phyloP scores from a whole-genome alignment of 2,329 filamentous ascomycete genomes.

The Penicillium sp. region DNA sequence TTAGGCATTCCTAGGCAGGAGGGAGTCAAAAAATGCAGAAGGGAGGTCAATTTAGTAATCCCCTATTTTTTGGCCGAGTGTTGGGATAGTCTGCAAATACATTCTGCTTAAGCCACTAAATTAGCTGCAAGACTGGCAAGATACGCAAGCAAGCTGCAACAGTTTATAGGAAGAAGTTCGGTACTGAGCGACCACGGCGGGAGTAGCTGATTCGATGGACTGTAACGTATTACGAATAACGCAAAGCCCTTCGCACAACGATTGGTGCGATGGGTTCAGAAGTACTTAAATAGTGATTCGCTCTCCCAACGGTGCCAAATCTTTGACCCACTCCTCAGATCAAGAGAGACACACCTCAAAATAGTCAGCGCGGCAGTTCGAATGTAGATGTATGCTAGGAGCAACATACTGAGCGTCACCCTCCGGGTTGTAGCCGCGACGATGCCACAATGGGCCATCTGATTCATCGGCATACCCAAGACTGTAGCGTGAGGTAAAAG shows the following conservation, averaged over 20 bases:
- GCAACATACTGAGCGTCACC: not conserved
- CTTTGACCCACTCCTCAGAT: not conserved
- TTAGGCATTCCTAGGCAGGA: no score
- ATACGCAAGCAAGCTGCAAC: not conserved
- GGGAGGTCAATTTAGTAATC: no score
- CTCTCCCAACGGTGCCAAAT: not conserved
- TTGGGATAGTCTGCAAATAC: not conserved
- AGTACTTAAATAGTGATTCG: not conserved
- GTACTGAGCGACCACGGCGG: not conserved
- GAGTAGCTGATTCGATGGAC: not conserved
- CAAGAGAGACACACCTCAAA: not conserved
- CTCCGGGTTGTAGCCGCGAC: not conserved
- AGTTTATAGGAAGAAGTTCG: not conserved
- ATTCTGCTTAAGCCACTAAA: not conserved
- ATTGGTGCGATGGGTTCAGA: not conserved
- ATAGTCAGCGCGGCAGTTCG: not conserved
- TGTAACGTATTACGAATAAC: not conserved
- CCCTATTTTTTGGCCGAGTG: not conserved
- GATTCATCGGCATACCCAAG: not conserved
- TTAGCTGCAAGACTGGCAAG: not conserved
- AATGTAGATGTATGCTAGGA: not conserved
- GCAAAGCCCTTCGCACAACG: not conserved
- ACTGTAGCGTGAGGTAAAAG: not conserved
- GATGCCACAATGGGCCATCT: not conserved
- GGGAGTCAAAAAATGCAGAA: no score